Percentiles rank a stretch among this genome's conserved stretches.
These are phyloP conservation scores for Dalbergia oliveri DNA, from an alignment of 306 rosid species.

Conservation along the genomic window DNA sequence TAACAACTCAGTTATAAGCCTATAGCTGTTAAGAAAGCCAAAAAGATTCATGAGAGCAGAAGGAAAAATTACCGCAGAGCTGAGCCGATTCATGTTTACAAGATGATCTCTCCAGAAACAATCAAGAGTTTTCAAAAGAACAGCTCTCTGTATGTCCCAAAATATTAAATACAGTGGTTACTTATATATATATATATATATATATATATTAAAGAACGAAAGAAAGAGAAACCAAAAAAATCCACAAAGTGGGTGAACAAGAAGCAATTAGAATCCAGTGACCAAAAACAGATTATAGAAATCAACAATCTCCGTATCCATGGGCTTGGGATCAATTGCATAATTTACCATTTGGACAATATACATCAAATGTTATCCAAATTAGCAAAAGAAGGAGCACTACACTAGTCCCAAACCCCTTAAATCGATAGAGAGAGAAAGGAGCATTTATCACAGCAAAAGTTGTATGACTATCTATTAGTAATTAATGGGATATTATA, in stretches of 20 bases:
- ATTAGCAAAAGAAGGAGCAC: conserved; percentile 13
- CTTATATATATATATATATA: background rate
- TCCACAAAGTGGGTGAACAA: conserved; percentile 18
- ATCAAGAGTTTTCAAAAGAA: conserved; percentile 92
- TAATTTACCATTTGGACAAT: conserved; percentile 31
- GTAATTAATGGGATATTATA: conserved; percentile 14
- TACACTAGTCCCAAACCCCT: conserved; percentile 22
- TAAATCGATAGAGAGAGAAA: conserved; percentile 26
- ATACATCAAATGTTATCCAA: conserved; percentile 31
- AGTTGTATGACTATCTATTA: conserved; percentile 2
- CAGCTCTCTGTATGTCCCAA: conserved; percentile 76
- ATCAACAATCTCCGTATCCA: conserved; percentile 12
- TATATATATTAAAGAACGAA: background rate
- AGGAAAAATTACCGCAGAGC: conserved; percentile 78
- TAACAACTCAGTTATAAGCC: conserved; percentile 53
- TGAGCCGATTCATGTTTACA: conserved; percentile 94
- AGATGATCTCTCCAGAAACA: conserved; percentile 99
- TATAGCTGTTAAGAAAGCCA: conserved; percentile 33
- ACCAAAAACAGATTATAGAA: conserved; percentile 34
- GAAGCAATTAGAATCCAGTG: conserved; percentile 33
- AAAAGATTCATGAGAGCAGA: conserved; percentile 37
- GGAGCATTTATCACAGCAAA: conserved; percentile 28
- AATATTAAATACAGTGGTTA: conserved; percentile 23
- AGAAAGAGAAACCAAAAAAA: conserved; percentile 8
- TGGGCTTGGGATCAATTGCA: conserved; percentile 15